A percentile compares a stretch with the other conserved stretches of the same genome.
Evolutionary conservation across 441 rosid genomes (phyloP).

Genomic region (Eruca vesicaria): DNA sequence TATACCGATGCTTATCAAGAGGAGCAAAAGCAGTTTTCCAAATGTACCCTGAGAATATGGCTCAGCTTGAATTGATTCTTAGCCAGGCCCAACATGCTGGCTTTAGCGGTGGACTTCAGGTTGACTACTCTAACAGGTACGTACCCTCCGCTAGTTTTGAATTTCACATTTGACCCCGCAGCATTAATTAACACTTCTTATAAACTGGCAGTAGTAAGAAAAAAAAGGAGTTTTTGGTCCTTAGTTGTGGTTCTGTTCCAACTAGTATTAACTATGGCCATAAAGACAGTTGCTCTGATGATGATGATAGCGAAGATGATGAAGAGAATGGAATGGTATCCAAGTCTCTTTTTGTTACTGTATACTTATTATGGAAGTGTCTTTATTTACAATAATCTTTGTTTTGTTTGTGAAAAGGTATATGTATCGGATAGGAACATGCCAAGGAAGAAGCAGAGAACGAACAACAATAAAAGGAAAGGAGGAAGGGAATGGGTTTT

Average conservation of each 20-base stretch:
- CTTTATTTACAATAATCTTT: not conserved
- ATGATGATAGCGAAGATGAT: conserved; percentile 55
- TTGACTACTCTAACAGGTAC: conserved; percentile 92
- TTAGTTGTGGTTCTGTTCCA: conserved; percentile 70
- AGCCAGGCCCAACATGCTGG: conserved; percentile 86
- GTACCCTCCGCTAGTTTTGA: not conserved
- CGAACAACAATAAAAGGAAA: not conserved
- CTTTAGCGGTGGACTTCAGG: conserved; percentile 85
- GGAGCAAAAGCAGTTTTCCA: conserved; percentile 94
- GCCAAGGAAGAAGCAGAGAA: conserved; percentile 75
- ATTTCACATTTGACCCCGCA: not conserved
- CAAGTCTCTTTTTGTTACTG: not conserved
- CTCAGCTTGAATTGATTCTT: conserved; percentile 82
- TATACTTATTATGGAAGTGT: not conserved
- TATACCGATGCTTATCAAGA: conserved; percentile 79
- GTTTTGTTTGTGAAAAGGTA: conserved; percentile 39
- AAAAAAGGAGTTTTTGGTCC: conserved; percentile 84
- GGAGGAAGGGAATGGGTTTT: conserved; percentile 60
- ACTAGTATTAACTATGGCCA: conserved; percentile 46
- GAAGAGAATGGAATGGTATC: conserved; percentile 61
- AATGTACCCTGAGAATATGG: conserved; percentile 78
- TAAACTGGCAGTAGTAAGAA: conserved; percentile 59
- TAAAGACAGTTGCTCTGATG: conserved; percentile 66
- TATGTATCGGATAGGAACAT: conserved; percentile 64
- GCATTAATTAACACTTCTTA: not conserved